Conservation (phyloP, 106 monocot species). For the Dactylorhiza incarnata region DNA sequence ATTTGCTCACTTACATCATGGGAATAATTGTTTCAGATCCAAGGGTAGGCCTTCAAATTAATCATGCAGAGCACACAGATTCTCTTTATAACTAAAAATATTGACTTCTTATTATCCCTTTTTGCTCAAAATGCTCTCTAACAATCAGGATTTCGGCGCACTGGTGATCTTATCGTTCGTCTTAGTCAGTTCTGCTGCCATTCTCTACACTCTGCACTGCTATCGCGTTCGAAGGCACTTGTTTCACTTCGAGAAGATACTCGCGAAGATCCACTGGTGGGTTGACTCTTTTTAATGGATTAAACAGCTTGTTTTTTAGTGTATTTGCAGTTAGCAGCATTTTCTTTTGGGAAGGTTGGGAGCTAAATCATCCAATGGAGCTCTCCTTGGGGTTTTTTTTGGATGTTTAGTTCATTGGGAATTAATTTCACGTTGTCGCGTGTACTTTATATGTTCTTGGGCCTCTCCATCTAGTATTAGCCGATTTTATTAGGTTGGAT, state of each 20-base stretch:
- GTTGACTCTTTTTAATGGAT: neutral
- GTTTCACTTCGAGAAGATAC: conserved; percentile 71
- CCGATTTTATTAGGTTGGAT: too few relatives aligned
- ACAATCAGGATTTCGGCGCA: conserved; percentile 66
- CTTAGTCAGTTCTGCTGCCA: conserved; percentile 50
- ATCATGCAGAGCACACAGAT: neutral
- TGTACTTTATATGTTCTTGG: too few relatives aligned
- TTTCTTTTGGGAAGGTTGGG: too few relatives aligned
- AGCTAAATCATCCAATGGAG: too few relatives aligned
- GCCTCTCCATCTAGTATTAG: too few relatives aligned
- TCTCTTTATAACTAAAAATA: neutral
- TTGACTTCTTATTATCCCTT: neutral
- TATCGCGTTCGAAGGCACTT: conserved; percentile 77
- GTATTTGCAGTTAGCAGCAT: too few relatives aligned
- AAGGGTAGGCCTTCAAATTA: conserved; percentile 25
- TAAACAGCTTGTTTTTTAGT: too few relatives aligned
- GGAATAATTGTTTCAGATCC: conserved; percentile 77
- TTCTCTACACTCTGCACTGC: conserved; percentile 61
- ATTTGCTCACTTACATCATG: conserved; percentile 83
- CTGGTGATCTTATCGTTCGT: conserved; percentile 74
- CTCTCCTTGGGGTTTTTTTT: too few relatives aligned
- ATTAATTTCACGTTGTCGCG: too few relatives aligned
- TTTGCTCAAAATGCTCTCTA: neutral
- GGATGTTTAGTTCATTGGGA: too few relatives aligned
- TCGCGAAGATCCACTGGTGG: conserved; percentile 17